Conservation (phyloP, 768 basidiomycete genomes). For the Tricholoma furcatifolium region DNA sequence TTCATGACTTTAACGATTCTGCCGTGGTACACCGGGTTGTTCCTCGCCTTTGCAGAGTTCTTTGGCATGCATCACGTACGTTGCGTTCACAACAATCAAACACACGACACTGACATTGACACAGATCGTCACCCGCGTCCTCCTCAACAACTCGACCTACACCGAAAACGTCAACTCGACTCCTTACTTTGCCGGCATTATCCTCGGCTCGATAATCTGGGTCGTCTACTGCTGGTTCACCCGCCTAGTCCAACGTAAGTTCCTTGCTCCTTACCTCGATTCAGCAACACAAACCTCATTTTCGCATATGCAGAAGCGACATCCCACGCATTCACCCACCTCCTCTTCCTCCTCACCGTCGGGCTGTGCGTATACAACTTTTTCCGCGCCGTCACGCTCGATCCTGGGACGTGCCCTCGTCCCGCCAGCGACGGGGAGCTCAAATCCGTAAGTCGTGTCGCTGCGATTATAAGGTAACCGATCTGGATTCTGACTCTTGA, state of each 20-base stretch:
- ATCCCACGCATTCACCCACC: constrained; percentile 70
- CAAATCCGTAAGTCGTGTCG: constrained; percentile 62
- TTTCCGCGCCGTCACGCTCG: constrained; percentile 84
- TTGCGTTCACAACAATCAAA: constrained; percentile 14
- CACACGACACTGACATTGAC: constrained; percentile 10
- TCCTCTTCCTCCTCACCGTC: constrained; percentile 70
- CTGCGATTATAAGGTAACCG: not conserved
- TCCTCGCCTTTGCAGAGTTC: constrained; percentile 83
- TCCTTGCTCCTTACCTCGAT: constrained; percentile 28
- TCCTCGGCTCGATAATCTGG: constrained; percentile 83
- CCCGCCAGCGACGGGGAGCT: constrained; percentile 82
- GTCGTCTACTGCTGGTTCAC: constrained; percentile 82
- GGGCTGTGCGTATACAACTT: constrained; percentile 85
- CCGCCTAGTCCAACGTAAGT: constrained; percentile 69
- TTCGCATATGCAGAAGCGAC: constrained; percentile 56
- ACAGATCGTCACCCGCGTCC: constrained; percentile 80
- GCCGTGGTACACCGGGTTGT: constrained; percentile 87
- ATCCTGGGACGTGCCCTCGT: constrained; percentile 85
- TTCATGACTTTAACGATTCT: constrained; percentile 81
- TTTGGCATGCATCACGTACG: constrained; percentile 93
- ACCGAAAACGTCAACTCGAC: constrained; percentile 83
- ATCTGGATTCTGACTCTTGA: not conserved
- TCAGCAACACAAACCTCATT: not conserved
- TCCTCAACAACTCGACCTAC: constrained; percentile 79
- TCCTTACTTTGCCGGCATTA: constrained; percentile 93